Evolutionary conservation across 179 eudicot genomes (phyloP).

Genomic region (Heliamphora pulchella): DNA sequence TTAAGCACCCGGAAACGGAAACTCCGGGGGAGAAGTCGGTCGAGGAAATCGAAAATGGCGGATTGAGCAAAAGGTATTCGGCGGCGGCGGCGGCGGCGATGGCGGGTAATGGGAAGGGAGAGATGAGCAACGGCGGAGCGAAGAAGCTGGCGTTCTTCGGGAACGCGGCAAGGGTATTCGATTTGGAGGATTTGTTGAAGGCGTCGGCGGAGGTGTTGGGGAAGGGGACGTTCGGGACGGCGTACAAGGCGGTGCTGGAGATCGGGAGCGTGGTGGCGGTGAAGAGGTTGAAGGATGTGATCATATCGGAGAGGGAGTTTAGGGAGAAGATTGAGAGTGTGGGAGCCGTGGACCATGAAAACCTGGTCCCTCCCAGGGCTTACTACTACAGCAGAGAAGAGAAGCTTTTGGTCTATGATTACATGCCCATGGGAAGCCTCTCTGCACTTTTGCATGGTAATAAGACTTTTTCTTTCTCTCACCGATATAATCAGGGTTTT

Average conservation of each 20-base stretch:
- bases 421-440: constrained; percentile 25
- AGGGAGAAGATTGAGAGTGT: constrained; percentile 26
- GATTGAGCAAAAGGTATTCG: constrained; percentile 11
- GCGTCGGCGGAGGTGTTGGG: constrained; percentile 33
- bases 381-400: constrained; percentile 25
- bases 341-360: constrained; percentile 23
- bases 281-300: constrained; percentile 29
- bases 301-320: constrained; percentile 21
- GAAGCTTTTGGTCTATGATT: constrained; percentile 28
- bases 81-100: constrained; percentile 15
- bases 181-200: constrained; percentile 26
- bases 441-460: constrained; percentile 31
- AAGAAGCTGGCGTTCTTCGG: constrained; percentile 26
- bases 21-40: constrained; percentile 15
- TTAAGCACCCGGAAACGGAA: constrained; percentile 19
- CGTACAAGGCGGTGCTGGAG: constrained; percentile 29
- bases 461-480: background rate
- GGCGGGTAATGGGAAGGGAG: constrained; percentile 11
- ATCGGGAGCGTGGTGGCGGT: constrained; percentile 23
- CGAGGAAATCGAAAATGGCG: background rate
- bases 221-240: constrained; percentile 27
- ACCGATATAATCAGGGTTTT: too few species aligned
- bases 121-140: constrained; percentile 15
- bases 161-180: constrained; percentile 15
- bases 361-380: constrained; percentile 26